These are phyloP conservation scores for Fusarium sp. DNA, from an alignment of 2,329 filamentous ascomycete genomes.

Conservation along the genomic window DNA sequence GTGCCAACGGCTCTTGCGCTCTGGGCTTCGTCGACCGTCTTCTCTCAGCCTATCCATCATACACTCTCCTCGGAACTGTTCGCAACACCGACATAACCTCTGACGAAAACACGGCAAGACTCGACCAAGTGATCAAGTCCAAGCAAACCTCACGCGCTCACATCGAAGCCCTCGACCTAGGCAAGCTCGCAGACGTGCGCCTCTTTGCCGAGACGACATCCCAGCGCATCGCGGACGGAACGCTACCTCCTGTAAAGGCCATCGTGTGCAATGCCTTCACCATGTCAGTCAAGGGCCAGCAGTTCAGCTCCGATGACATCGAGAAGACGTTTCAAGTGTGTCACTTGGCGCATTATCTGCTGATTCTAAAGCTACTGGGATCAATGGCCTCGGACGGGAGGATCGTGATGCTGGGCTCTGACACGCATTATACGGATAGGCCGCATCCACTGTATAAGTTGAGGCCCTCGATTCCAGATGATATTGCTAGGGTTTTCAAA, in stretches of 20 bases:
- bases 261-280: conserved; percentile 40
- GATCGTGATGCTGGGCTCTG: conserved; percentile 32
- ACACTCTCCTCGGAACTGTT: conserved; percentile 50
- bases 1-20: conserved; percentile 52
- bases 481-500: conserved; percentile 15
- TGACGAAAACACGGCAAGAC: conserved; percentile 47
- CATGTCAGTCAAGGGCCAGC: conserved; percentile 22
- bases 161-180: conserved; percentile 35
- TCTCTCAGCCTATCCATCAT: conserved; percentile 21
- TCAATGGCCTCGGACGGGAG: conserved; percentile 27
- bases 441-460: conserved; percentile 29
- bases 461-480: conserved; percentile 15
- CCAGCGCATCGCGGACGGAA: not conserved
- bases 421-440: conserved; percentile 24
- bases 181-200: conserved; percentile 8
- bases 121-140: conserved; percentile 38
- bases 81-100: conserved; percentile 44
- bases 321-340: conserved; percentile 39
- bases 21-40: conserved; percentile 26
- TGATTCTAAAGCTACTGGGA: conserved; percentile 36
- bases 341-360: conserved; percentile 36
- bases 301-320: conserved; percentile 23
- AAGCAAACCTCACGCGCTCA: not conserved
- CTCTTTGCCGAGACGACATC: conserved; percentile 18
- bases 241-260: conserved; percentile 27